Base-by-base conservation (phyloP, 495 filamentous ascomycete genomes). In the Opeltia flavorubescens region DNA sequence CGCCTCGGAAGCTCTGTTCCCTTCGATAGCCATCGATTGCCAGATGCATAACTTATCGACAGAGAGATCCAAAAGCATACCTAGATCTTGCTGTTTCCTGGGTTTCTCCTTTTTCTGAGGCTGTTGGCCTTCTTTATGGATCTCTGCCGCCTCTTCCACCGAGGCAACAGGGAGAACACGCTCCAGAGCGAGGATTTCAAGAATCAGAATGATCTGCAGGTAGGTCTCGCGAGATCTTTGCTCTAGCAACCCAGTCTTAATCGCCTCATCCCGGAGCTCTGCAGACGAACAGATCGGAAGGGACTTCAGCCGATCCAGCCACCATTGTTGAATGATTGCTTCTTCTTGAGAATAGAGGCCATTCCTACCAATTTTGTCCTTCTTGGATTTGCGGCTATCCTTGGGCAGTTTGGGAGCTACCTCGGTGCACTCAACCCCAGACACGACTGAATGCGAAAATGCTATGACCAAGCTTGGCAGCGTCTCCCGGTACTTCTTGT, bases 11-110 rank as follows among this genome's bases (percentile, higher is more conserved):
- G 67, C 66, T 38, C 74, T 76, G 34, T 64, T 53, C 33, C 69
- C 67, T 23, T 77, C 77, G 5, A 70, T 60, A 9, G 75, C 72
- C 43, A 84, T 76, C n/a, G 87, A 86, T 56, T 95, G 88, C 93
- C 93, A 98, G 31, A 98, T 98, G 58, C 87, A 93, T 20, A 98
- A 69, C 28, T 87, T 77, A 59, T 98, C 93, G 9, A 94, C 74
- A 42, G 94, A 78, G 3, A 94, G 65, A 54, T 96, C 89, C 6
- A 98, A 69, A 18, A 88, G 70, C 1, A 80, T 61, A 23, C 67
- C 65, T 15, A 83, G 59, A 57, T 84, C 71, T 47, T 74, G 73
- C 0, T 55, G 47, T 49, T 74, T 78, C 57, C 5, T 54, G 55
- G 11, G 55, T 55, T 45, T 60, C 52, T 42, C 60, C 57, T 62